Conservation (phyloP, 768 basidiomycete species). For the Leccinum uliginosum region DNA sequence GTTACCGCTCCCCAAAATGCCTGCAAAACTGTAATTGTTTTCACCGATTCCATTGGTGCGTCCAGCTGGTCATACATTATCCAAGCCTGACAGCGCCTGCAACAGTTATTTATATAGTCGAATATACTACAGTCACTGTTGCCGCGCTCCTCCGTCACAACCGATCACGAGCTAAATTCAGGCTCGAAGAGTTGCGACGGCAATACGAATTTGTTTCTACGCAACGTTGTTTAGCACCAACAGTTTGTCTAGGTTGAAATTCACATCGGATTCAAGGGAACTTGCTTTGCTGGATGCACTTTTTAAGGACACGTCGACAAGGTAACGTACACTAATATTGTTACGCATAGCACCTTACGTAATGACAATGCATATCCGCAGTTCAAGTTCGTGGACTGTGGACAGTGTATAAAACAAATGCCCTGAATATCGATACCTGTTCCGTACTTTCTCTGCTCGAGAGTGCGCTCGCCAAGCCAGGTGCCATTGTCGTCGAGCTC, state of each 20-base stretch:
- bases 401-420: conserved; percentile 11
- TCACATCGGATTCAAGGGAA: background rate
- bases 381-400: background rate
- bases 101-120: background rate
- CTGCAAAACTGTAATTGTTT: conserved; percentile 16
- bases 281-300: conserved; percentile 4
- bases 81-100: conserved; percentile 3
- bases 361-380: background rate
- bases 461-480: conserved; percentile 10
- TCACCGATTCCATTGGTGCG: conserved; percentile 6
- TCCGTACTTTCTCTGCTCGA: background rate
- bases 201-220: conserved; percentile 12
- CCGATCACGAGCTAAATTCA: conserved; percentile 6
- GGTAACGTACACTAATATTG: conserved; percentile 18
- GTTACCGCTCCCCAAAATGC: background rate
- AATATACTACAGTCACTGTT: background rate
- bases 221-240: background rate
- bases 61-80: background rate
- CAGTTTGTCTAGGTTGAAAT: background rate
- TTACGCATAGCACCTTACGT: conserved; percentile 11
- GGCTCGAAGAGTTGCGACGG: background rate
- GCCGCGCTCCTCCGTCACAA: conserved; percentile 4
- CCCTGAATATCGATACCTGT: background rate
- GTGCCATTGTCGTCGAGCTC: conserved; percentile 14
- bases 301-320: conserved; percentile 11